Conservation (phyloP, 768 basidiomycete genomes). For the Hypholoma sublateritium region DNA sequence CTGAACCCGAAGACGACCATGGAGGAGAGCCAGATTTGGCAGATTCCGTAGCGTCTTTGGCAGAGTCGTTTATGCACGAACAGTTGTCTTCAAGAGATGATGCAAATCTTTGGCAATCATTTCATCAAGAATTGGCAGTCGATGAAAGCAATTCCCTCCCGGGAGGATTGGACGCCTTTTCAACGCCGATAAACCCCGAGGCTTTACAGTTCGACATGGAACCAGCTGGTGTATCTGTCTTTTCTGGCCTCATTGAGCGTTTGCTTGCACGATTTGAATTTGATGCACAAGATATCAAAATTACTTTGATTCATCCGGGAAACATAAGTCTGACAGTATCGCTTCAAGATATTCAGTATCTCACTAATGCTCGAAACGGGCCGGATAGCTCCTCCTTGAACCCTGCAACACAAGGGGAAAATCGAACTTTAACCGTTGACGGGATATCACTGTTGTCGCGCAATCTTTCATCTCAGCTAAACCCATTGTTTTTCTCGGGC, state of each 20-base stretch:
- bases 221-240: constrained; percentile 75
- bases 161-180: constrained; percentile 65
- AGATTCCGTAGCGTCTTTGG: constrained; percentile 79
- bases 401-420: constrained; percentile 24
- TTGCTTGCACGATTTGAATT: constrained; percentile 80
- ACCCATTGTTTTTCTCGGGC: constrained; percentile 5
- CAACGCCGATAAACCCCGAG: constrained; percentile 41
- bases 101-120: constrained; percentile 65
- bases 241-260: constrained; percentile 77
- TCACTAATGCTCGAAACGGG: constrained; percentile 35
- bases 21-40: constrained; percentile 48
- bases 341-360: constrained; percentile 59
- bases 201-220: constrained; percentile 47
- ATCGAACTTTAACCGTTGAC: constrained; percentile 52
- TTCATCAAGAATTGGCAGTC: constrained; percentile 44
- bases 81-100: constrained; percentile 76
- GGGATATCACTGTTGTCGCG: constrained; percentile 54
- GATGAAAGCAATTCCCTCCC: constrained; percentile 47
- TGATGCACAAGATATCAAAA: constrained; percentile 63
- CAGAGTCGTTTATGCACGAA: constrained; percentile 84
- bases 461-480: constrained; percentile 6
- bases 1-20: constrained; percentile 23
- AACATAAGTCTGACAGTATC: constrained; percentile 61
- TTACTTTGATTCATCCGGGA: constrained; percentile 68
- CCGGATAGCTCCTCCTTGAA: neutral